Percentiles rank a stretch among this genome's conserved stretches.
phyloP scores from a whole-genome alignment of 805 yeast genomes.

The Hanseniaspora vineae region DNA sequence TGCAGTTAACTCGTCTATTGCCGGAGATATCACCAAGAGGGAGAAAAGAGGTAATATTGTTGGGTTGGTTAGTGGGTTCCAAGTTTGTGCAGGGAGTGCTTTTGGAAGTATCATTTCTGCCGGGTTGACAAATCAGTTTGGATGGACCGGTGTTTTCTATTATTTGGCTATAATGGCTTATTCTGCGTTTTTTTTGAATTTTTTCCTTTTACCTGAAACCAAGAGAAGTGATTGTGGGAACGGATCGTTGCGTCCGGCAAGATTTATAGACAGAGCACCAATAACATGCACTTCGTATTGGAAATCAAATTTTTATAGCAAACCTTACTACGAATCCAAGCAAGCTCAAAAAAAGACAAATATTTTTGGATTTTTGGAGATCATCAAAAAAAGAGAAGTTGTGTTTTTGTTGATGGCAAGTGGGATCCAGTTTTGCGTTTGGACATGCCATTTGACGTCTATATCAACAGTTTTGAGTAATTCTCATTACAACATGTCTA shows the following conservation, averaged over 20 bases:
- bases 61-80: slow-evolving; percentile 52
- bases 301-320: slow-evolving; percentile 10
- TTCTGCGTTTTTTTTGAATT: slow-evolving; percentile 22
- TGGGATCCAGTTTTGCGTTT: slow-evolving; percentile 51
- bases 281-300: slow-evolving; percentile 19
- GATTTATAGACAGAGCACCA: slow-evolving; percentile 32
- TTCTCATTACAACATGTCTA: slow-evolving; percentile 34
- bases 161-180: slow-evolving; percentile 59
- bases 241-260: slow-evolving; percentile 45
- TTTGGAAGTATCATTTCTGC: slow-evolving; percentile 64
- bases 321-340: slow-evolving; percentile 22
- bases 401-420: slow-evolving; percentile 39
- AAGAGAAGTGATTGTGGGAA: slow-evolving; percentile 61
- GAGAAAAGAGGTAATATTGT: slow-evolving; percentile 58
- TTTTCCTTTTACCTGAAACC: slow-evolving; percentile 58
- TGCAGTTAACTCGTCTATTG: slow-evolving; percentile 54
- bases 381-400: slow-evolving; percentile 33
- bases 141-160: slow-evolving; percentile 76
- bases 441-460: slow-evolving; percentile 61
- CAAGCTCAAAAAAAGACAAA: slow-evolving; percentile 14
- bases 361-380: slow-evolving; percentile 28
- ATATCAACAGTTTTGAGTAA: slow-evolving; percentile 39
- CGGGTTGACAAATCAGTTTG: slow-evolving; percentile 28
- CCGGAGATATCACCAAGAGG: slow-evolving; percentile 60
- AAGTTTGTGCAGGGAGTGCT: slow-evolving; percentile 54